phyloP scores from a whole-genome alignment of 768 basidiomycete genomes.

The Exsudoporus frostii region DNA sequence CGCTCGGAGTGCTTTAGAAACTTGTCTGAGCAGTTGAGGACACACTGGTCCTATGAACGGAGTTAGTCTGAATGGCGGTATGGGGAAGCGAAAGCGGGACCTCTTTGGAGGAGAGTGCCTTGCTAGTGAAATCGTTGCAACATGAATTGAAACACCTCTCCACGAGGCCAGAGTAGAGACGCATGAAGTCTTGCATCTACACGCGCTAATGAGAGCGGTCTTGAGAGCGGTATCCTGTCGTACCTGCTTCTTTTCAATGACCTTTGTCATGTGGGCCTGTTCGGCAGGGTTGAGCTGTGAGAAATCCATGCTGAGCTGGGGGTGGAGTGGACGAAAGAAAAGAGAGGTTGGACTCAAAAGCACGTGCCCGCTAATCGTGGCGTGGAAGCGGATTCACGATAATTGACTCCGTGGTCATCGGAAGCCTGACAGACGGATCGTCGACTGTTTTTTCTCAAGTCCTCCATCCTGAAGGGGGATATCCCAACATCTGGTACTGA shows the following conservation, averaged over 20 bases:
- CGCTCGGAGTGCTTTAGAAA: constrained; percentile 96
- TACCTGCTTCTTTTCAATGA: constrained; percentile 97
- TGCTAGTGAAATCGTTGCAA: constrained; percentile 95
- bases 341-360: neutral
- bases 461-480: neutral
- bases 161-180: constrained; percentile 89
- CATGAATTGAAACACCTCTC: constrained; percentile 96
- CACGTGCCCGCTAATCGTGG: constrained; percentile 14
- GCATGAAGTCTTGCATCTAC: constrained; percentile 98
- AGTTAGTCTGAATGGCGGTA: constrained; percentile 7
- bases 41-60: constrained; percentile 73
- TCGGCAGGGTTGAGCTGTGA: constrained; percentile 86
- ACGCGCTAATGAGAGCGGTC: constrained; percentile 7
- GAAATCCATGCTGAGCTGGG: constrained; percentile 69
- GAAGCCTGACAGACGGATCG: neutral
- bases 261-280: constrained; percentile 92
- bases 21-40: constrained; percentile 94
- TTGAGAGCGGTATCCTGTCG: constrained; percentile 12
- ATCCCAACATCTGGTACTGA: constrained; percentile 8
- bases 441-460: neutral
- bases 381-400: neutral
- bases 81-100: constrained; percentile 35
- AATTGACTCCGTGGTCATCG: neutral
- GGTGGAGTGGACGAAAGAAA: constrained; percentile 1
- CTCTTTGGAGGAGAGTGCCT: constrained; percentile 91